phyloP scores from a whole-genome alignment of 345 rosid genomes.

The Lepidium didymum region DNA sequence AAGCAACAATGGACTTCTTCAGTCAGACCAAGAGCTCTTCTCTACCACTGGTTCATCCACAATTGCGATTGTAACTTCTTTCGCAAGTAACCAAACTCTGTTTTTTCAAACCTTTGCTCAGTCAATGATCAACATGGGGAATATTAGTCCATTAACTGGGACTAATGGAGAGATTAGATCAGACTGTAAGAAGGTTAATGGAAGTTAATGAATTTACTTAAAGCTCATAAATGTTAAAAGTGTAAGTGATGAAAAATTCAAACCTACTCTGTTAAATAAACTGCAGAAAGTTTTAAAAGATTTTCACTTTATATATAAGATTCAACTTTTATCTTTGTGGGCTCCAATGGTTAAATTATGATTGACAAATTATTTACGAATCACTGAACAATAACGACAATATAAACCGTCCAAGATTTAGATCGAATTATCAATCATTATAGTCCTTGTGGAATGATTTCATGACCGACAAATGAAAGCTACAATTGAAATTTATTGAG shows the following conservation, averaged over 20 bases:
- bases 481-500: not conserved
- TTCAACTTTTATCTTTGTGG: slow-evolving; percentile 10
- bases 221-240: not conserved
- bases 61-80: slow-evolving; percentile 30
- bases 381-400: slow-evolving; percentile 4
- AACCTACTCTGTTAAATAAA: not conserved
- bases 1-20: slow-evolving; percentile 39
- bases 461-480: not conserved
- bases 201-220: slow-evolving; percentile 4
- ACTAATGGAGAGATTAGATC: slow-evolving; percentile 46
- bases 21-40: slow-evolving; percentile 51
- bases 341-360: slow-evolving; percentile 5
- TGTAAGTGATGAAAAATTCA: not conserved
- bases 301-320: not conserved
- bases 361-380: slow-evolving; percentile 14
- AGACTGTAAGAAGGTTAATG: slow-evolving; percentile 48
- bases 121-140: slow-evolving; percentile 66
- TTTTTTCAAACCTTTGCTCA: slow-evolving; percentile 46
- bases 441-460: slow-evolving; percentile 21
- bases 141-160: slow-evolving; percentile 44
- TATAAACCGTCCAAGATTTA: slow-evolving; percentile 13
- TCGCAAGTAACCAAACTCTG: slow-evolving; percentile 33
- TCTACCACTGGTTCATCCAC: slow-evolving; percentile 44
- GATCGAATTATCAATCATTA: slow-evolving; percentile 19
- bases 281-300: not conserved